Evolutionary conservation across 371 early-diverging fungal genomes (phyloP).

Genomic region (Actinomortierella ambigua): DNA sequence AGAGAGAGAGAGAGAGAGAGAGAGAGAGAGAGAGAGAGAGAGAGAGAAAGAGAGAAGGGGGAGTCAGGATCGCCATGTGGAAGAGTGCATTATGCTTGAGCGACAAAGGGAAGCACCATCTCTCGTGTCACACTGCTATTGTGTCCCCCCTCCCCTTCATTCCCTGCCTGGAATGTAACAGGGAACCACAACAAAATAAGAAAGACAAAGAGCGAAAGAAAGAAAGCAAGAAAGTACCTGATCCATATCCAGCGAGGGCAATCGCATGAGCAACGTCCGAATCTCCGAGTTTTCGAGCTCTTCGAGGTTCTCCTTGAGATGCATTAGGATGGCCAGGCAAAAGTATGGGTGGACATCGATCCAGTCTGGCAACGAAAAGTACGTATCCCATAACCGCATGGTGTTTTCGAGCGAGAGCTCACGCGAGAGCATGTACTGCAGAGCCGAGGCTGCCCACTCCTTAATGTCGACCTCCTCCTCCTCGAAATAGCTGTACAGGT

Average conservation of each 20-base stretch:
- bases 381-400: constrained; percentile 86
- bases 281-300: constrained; percentile 93
- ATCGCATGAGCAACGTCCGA: constrained; percentile 76
- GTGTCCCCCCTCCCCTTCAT: no score
- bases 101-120: background rate
- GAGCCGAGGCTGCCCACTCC: constrained; percentile 92
- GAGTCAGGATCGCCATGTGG: no score
- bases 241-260: constrained; percentile 79
- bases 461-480: constrained; percentile 93
- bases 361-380: constrained; percentile 75
- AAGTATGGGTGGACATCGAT: constrained; percentile 81
- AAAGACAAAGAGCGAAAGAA: background rate
- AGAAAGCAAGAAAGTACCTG: constrained; percentile 49
- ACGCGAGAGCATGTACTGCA: constrained; percentile 76
- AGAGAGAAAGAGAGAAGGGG: background rate
- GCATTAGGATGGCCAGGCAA: constrained; percentile 60
- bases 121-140: background rate
- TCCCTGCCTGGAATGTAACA: background rate
- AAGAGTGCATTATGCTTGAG: no score
- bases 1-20: background rate
- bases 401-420: constrained; percentile 83
- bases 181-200: background rate
- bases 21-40: constrained; percentile 3
- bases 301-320: constrained; percentile 78
- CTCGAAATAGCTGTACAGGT: constrained; percentile 87